Conservation (phyloP, 345 rosid genomes). For the Turritis glabra region DNA sequence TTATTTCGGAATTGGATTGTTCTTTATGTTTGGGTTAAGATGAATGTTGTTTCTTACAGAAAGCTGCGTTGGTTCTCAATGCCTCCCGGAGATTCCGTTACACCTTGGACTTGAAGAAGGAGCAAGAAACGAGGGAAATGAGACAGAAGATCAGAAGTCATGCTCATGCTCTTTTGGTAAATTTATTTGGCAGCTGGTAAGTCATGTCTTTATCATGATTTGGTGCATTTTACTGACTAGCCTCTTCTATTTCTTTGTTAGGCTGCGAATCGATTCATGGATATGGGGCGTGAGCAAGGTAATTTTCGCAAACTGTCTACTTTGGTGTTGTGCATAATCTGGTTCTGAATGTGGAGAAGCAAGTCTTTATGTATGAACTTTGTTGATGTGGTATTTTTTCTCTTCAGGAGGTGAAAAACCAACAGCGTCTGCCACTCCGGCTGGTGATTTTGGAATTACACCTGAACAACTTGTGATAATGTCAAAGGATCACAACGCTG, state of each 20-base stretch:
- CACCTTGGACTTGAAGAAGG: conserved; percentile 88
- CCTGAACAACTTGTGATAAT: conserved; percentile 74
- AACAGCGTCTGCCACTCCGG: conserved; percentile 41
- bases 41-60: conserved; percentile 46
- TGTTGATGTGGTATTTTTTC: neutral
- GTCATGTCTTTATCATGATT: neutral
- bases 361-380: neutral
- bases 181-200: conserved; percentile 6
- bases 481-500: conserved; percentile 69
- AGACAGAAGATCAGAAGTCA: conserved; percentile 72
- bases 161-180: conserved; percentile 66
- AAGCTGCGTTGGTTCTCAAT: conserved; percentile 93
- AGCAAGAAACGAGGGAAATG: conserved; percentile 64
- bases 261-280: conserved; percentile 88
- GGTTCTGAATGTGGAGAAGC: neutral
- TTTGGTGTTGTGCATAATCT: neutral
- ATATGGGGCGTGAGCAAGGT: conserved; percentile 55
- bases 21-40: neutral
- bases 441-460: conserved; percentile 61
- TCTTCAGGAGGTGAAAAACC: conserved; percentile 45
- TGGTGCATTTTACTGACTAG: neutral
- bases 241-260: conserved; percentile 31
- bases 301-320: conserved; percentile 10
- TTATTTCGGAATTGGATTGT: neutral
- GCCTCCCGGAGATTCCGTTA: conserved; percentile 98